Conservation (phyloP, 495 filamentous ascomycete genomes). For the Penicillium maclennaniae region DNA sequence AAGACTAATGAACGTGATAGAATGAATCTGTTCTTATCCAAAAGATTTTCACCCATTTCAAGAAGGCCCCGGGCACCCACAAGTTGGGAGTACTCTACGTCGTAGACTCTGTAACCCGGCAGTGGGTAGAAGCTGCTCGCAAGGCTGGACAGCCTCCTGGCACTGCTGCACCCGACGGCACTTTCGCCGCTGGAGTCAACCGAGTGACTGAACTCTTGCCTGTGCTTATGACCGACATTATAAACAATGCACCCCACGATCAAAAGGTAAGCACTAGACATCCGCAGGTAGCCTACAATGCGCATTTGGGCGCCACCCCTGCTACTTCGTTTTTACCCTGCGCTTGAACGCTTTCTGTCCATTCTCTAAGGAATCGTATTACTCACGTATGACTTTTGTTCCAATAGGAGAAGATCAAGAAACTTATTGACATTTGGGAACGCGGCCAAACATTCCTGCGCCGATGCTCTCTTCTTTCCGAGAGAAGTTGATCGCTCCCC, state of each 20-base stretch:
- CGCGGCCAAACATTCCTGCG: conserved; percentile 82
- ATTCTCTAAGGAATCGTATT: conserved; percentile 24
- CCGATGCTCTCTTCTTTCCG: conserved; percentile 82
- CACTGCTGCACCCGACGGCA: conserved; percentile 76
- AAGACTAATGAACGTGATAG: conserved; percentile 52
- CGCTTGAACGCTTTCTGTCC: conserved; percentile 19
- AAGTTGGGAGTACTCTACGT: conserved; percentile 99
- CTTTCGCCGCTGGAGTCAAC: conserved; percentile 91
- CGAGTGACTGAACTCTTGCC: conserved; percentile 94
- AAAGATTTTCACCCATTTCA: conserved; percentile 96
- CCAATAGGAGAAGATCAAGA: conserved; percentile 90
- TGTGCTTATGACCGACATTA: conserved; percentile 91
- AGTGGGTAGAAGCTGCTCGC: conserved; percentile 95
- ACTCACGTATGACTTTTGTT: conserved; percentile 48
- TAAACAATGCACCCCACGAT: conserved; percentile 81
- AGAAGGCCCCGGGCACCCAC: conserved; percentile 89
- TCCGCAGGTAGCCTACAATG: conserved; percentile 14
- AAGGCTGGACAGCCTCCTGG: conserved; percentile 75
- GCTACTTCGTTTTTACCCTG: background rate
- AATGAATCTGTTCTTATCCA: conserved; percentile 93
- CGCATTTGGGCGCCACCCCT: background rate
- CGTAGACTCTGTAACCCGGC: conserved; percentile 99
- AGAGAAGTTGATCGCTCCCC: conserved; percentile 65
- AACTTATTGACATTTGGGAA: conserved; percentile 97
- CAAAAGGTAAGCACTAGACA: conserved; percentile 89